phyloP scores from a whole-genome alignment of 331 rosid genomes.

The Ulmus americana region DNA sequence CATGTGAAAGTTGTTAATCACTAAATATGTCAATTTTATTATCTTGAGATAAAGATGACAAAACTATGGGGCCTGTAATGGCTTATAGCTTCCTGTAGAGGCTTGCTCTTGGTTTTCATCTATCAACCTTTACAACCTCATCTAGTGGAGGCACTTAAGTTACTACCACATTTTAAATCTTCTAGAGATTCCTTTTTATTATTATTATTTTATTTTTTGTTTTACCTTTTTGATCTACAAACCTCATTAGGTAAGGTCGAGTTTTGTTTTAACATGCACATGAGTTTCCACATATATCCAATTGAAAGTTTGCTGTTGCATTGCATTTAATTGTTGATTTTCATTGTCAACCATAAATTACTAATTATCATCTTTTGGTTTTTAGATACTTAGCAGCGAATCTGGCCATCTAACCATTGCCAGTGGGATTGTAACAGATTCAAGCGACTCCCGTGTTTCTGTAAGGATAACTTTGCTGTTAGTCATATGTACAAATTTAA shows the following conservation, averaged over 20 bases:
- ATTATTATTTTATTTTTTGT: too few relatives aligned
- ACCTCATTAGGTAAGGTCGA: neutral
- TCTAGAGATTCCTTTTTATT: neutral
- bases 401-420: conserved; percentile 60
- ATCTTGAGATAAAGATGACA: too few relatives aligned
- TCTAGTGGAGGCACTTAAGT: neutral
- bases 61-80: too few relatives aligned
- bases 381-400: conserved; percentile 68
- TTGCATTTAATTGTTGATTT: neutral
- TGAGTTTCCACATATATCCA: neutral
- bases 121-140: neutral
- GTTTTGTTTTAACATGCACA: neutral
- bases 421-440: conserved; percentile 63
- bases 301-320: neutral
- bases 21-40: too few relatives aligned
- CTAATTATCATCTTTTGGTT: conserved; percentile 8
- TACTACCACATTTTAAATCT: conserved; percentile 2
- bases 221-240: neutral
- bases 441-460: conserved; percentile 53
- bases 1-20: too few relatives aligned
- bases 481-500: conserved; percentile 8
- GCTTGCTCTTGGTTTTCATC: neutral
- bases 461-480: conserved; percentile 44
- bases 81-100: too few relatives aligned
- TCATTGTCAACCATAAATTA: conserved; percentile 9